Conservation (phyloP, 768 basidiomycete genomes). For the Guyanaporus albipodus region DNA sequence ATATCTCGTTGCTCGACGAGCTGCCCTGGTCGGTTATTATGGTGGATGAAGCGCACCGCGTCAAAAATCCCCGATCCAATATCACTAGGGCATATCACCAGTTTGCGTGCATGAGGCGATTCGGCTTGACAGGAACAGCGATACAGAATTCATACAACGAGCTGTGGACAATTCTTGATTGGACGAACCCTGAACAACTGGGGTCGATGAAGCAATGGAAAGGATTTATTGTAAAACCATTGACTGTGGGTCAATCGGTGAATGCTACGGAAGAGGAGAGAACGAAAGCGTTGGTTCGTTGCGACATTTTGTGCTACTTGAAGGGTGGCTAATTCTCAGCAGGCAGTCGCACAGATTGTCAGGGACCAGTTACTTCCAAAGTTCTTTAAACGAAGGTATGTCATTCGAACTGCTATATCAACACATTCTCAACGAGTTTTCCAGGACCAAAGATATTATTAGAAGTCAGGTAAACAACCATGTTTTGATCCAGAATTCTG, state of each 20-base stretch:
- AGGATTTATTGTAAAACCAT: slow-evolving; percentile 60
- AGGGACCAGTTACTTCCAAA: slow-evolving; percentile 67
- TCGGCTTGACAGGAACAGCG: slow-evolving; percentile 83
- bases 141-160: slow-evolving; percentile 89
- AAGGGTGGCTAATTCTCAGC: slow-evolving; percentile 1
- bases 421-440: not conserved
- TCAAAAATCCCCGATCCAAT: slow-evolving; percentile 75
- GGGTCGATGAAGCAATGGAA: slow-evolving; percentile 79
- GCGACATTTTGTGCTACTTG: not conserved
- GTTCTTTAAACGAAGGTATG: slow-evolving; percentile 79
- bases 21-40: slow-evolving; percentile 70
- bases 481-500: not conserved
- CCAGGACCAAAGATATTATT: slow-evolving; percentile 73
- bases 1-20: slow-evolving; percentile 65
- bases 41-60: slow-evolving; percentile 86
- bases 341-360: slow-evolving; percentile 61
- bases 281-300: slow-evolving; percentile 47
- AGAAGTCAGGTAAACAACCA: slow-evolving; percentile 49
- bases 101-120: slow-evolving; percentile 63
- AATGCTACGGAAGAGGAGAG: slow-evolving; percentile 61
- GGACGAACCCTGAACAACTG: slow-evolving; percentile 79
- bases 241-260: slow-evolving; percentile 64
- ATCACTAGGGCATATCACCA: slow-evolving; percentile 66
- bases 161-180: slow-evolving; percentile 89
- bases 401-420: not conserved